These are phyloP conservation scores for Rhizopogon vulgaris DNA, from an alignment of 768 basidiomycete genomes.

Conservation along the genomic window DNA sequence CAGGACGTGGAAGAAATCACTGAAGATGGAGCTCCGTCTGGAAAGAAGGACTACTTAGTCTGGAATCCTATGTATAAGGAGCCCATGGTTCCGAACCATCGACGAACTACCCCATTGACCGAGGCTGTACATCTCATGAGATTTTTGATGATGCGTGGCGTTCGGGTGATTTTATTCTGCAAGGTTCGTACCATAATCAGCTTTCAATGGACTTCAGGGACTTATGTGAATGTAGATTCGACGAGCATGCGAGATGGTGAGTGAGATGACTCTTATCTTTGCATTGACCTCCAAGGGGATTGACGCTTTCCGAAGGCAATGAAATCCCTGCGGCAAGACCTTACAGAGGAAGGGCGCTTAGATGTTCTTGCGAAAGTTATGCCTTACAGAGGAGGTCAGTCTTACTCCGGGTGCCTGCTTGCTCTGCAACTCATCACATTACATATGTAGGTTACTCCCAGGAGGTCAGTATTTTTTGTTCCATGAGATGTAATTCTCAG, in stretches of 20 bases:
- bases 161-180: conserved; percentile 86
- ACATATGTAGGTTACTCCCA: conserved; percentile 57
- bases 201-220: background rate
- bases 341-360: conserved; percentile 67
- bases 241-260: conserved; percentile 75
- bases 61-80: conserved; percentile 70
- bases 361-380: conserved; percentile 75
- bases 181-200: conserved; percentile 39
- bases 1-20: conserved; percentile 62
- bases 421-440: background rate
- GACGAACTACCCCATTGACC: conserved; percentile 49
- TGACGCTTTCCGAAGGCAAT: conserved; percentile 50
- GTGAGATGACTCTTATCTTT: conserved; percentile 8
- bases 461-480: conserved; percentile 34
- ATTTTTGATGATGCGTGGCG: conserved; percentile 75
- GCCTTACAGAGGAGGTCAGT: conserved; percentile 77
- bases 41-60: conserved; percentile 70
- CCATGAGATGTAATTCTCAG: background rate
- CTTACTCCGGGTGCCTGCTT: background rate
- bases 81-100: conserved; percentile 44
- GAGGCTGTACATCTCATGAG: conserved; percentile 72
- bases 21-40: conserved; percentile 79
- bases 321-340: conserved; percentile 65
- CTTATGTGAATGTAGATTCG: conserved; percentile 45
- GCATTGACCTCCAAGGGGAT: background rate